These are phyloP conservation scores for Coffea eugenioides DNA, from an alignment of 257 asterid genomes.

Conservation along the genomic window DNA sequence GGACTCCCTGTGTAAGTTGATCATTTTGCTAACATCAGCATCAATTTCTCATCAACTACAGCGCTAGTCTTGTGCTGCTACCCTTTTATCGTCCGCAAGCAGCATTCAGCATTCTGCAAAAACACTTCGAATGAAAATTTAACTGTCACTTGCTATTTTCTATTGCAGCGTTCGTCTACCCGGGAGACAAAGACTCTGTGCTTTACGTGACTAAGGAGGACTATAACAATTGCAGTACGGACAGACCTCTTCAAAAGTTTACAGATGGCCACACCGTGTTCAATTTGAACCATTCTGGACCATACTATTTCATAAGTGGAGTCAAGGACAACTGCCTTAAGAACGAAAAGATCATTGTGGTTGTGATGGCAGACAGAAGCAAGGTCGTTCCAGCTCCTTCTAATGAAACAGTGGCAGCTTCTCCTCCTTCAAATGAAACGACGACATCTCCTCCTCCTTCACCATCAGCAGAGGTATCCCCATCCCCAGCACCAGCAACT, in stretches of 20 bases:
- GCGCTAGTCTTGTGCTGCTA: no score
- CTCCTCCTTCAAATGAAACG: slow-evolving; percentile 36
- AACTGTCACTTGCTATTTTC: background rate
- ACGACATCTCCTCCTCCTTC: slow-evolving; percentile 42
- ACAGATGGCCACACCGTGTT: slow-evolving; percentile 53
- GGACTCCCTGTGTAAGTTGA: slow-evolving; percentile 33
- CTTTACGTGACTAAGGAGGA: slow-evolving; percentile 58
- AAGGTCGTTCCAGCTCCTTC: slow-evolving; percentile 23
- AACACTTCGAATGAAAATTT: background rate
- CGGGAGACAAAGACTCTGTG: slow-evolving; percentile 57
- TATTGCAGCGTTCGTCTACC: slow-evolving; percentile 61
- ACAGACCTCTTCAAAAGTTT: slow-evolving; percentile 41
- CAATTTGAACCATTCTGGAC: slow-evolving; percentile 53
- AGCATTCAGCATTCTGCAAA: background rate
- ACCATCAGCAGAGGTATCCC: slow-evolving; percentile 34
- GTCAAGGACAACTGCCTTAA: slow-evolving; percentile 60
- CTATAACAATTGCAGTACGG: slow-evolving; percentile 53
- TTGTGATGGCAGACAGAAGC: slow-evolving; percentile 74
- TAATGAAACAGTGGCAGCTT: background rate
- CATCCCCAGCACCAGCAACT: slow-evolving; percentile 42
- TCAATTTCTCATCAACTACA: background rate
- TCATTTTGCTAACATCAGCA: background rate
- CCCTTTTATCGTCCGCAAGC: no score
- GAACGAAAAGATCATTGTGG: slow-evolving; percentile 54
- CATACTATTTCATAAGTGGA: slow-evolving; percentile 78